phyloP scores from a whole-genome alignment of 352 stramenopile species.

The Phytophthora aleatoria region DNA sequence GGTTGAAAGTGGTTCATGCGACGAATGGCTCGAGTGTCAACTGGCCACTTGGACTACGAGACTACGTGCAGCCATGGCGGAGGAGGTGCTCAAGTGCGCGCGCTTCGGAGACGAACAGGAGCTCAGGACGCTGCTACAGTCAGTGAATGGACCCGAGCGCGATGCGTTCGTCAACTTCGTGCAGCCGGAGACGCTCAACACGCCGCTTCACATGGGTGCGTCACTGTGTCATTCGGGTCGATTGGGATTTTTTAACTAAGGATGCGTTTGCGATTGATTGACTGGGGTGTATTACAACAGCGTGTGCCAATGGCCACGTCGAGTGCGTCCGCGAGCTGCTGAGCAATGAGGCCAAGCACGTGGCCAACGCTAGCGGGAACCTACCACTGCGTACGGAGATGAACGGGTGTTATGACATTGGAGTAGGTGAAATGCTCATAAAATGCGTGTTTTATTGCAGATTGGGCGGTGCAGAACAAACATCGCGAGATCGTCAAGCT shows the following conservation, averaged over 20 bases:
- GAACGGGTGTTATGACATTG: not conserved
- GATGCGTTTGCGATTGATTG: conserved; percentile 1
- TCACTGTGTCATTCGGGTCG: not conserved
- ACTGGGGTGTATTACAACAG: conserved; percentile 31
- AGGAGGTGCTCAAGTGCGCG: conserved; percentile 69
- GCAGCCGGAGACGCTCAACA: conserved; percentile 78
- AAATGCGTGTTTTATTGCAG: conserved; percentile 33
- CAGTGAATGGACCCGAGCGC: conserved; percentile 16
- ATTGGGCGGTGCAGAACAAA: conserved; percentile 90
- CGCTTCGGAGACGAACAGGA: conserved; percentile 74
- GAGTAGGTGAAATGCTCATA: conserved; percentile 3
- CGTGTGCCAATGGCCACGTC: conserved; percentile 79
- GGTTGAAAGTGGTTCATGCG: not conserved
- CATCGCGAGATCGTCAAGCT: conserved; percentile 82
- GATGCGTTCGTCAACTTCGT: conserved; percentile 70
- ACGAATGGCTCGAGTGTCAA: conserved; percentile 17
- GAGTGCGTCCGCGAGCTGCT: conserved; percentile 72
- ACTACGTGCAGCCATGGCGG: conserved; percentile 30
- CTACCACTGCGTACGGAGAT: conserved; percentile 64
- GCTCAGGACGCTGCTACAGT: conserved; percentile 52
- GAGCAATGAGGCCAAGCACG: conserved; percentile 51
- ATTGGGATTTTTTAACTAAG: conserved; percentile 4
- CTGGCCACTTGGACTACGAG: not conserved
- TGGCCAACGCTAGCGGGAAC: conserved; percentile 80
- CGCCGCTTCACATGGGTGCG: conserved; percentile 85